phyloP scores from a whole-genome alignment of 2,329 filamentous ascomycete species.

The Peltaster fructicola region DNA sequence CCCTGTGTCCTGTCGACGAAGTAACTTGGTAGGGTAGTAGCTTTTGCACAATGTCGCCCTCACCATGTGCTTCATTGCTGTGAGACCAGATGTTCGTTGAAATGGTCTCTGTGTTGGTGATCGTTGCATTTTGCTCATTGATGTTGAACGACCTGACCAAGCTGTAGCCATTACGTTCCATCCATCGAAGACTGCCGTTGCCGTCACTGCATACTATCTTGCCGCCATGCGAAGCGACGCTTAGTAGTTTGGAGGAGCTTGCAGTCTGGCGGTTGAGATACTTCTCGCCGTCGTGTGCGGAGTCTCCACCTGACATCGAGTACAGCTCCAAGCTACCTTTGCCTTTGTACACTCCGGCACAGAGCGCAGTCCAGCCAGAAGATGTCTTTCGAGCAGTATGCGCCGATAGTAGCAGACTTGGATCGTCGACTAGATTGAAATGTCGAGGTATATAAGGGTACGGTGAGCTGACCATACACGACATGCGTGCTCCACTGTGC shows the following conservation, averaged over 20 bases:
- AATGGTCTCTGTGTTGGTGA: conserved; percentile 10
- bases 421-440: conserved; percentile 37
- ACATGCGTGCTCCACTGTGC: conserved; percentile 66
- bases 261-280: conserved; percentile 73
- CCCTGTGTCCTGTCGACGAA: conserved; percentile 1
- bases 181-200: conserved; percentile 72
- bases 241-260: conserved; percentile 62
- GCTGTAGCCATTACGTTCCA: conserved; percentile 60
- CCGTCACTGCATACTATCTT: conserved; percentile 71
- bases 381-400: conserved; percentile 36
- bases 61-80: conserved; percentile 12
- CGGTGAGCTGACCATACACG: conserved; percentile 52
- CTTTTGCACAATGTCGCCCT: conserved; percentile 63
- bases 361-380: conserved; percentile 50
- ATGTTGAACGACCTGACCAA: conserved; percentile 40
- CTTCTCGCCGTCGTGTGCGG: conserved; percentile 17
- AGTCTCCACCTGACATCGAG: conserved; percentile 3
- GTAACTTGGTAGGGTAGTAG: conserved; percentile 38
- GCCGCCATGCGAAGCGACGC: conserved; percentile 64
- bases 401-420: conserved; percentile 32
- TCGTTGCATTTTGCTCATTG: conserved; percentile 22
- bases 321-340: conserved; percentile 87
- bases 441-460: conserved; percentile 48
- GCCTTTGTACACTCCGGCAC: conserved; percentile 78
- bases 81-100: conserved; percentile 12